Evolutionary conservation across 805 yeast genomes (phyloP), one percentile per base, ranked within the genome.

Genomic region (Candida caryicola): DNA sequence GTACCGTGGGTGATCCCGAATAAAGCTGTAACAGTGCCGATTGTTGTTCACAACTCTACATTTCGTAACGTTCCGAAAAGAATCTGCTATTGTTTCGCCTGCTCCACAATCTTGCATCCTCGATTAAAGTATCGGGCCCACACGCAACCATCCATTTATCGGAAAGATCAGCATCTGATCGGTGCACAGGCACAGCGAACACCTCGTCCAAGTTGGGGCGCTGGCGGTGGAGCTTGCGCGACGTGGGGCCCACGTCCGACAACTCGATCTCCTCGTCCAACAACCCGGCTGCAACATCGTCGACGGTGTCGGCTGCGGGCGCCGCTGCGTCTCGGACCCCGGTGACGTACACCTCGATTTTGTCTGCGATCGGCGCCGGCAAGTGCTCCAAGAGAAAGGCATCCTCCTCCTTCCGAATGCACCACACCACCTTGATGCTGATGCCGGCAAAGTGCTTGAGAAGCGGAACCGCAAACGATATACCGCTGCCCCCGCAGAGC

Each of bases 401-500:
- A 50, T 82, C 87, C 2, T 59, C 49, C 31, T 59, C 61, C 37
- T 64, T 67, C 31, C 72, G 60, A 0, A 76, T 62, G 16, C 79
- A 62, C 91, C 91, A 83, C 5, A 74, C 56, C 2, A 75, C 50
- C 45, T 57, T 15, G 1, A 44, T 45, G 6, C 39, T 17, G 31
- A 44, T 13, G 40, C 47, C 7, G 45, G 55, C 54, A 33, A 77
- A 61, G 40, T 70, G 60, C 33, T 68, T 66, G 49, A 66, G 73
- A 1, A 81, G 29, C 0, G 85, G 80, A 7, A 81, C 44, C 3
- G 82, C 84, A 37, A 74, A 74, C 0, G 89, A 79, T 8, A 84
- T 73, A 1, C 91, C 90, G 2, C 87, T 76, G 0, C 93, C 93
- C 10, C 90, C 91, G 45, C 82, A 76, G 1, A 83, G 66, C 14